Evolutionary conservation across 495 filamentous ascomycete species (phyloP), one percentile per base, ranked within the genome.

Genomic region (Umbilicaria muhlenbergii): DNA sequence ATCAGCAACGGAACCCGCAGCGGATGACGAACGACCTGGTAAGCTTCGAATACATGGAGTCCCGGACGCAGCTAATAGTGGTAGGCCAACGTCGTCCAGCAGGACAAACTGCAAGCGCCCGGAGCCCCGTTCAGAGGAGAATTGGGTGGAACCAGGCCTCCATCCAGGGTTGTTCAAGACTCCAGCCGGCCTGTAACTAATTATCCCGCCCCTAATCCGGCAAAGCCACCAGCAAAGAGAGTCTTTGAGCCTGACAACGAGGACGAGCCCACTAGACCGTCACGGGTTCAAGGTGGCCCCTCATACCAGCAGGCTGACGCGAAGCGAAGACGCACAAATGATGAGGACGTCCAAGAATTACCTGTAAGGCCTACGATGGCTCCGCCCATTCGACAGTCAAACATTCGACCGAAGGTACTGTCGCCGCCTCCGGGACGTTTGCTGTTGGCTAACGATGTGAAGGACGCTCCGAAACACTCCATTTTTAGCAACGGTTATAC

Each of bases 351-450:
- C 44, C 59, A 59, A 32, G 53, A 55, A 47, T 49, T 59, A 41
- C 55, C 58, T 3, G 55, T 72, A 35, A 66, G 71, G 44, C 64
- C 66, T 39, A 73, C 83, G 39, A 89, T 83, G 65, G 80, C 77
- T 16, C 83, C 86, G 37, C 86, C 87, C 11, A 83, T 91, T 43
- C 75, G 87, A 43, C 83, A 86, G 48, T 86, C 84, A 2, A 77
- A 66, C 42, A 83, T 83, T 43, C 77, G 80, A 28, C 4, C 24
- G 49, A 87, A 85, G 73, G 81, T 83, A 62, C 24, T 10, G 24
- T 28, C 24, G 6, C 6, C 24, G 8, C 18, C 31, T 36, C 35
- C 44, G 45, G 44, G 50, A 53, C 21, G 44, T 28, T 3, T 10
- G 36, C 35, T 14, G 33, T 15, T 34, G 24, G 45, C 51, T 69